Percentiles rank a stretch among this genome's conserved stretches.
Evolutionary conservation across 305 asterid species (phyloP).

Genomic region (Solanum chacoense): DNA sequence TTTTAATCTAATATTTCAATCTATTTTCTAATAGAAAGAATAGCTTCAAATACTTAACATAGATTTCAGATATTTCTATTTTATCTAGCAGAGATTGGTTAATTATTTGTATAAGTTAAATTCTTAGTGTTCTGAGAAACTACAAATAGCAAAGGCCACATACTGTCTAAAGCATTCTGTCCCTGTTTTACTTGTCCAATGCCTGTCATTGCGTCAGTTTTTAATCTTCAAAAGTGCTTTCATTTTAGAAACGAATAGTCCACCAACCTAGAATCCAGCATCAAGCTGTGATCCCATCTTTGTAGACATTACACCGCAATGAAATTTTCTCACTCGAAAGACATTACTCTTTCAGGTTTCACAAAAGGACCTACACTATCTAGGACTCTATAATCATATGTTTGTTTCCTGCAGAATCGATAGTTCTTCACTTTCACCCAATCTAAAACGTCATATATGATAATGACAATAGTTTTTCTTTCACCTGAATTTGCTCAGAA

Average conservation of each 20-base stretch:
- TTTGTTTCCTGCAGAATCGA: background rate
- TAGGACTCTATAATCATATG: background rate
- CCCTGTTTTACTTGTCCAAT: background rate
- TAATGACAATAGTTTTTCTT: background rate
- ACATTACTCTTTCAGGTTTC: background rate
- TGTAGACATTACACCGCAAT: background rate
- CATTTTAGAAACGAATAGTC: background rate
- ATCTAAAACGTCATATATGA: background rate
- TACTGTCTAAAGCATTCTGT: background rate
- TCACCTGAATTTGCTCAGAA: constrained; percentile 95
- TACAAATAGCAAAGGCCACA: background rate
- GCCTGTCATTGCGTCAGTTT: background rate
- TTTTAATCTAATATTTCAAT: background rate
- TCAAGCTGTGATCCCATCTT: background rate
- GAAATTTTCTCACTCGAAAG: background rate
- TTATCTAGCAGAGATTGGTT: background rate
- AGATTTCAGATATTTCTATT: background rate
- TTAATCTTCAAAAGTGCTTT: background rate
- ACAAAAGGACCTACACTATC: background rate
- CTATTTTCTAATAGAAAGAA: background rate
- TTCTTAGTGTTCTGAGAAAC: background rate
- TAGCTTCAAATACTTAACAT: background rate
- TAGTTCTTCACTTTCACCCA: background rate
- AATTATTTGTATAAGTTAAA: background rate
- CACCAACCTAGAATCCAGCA: background rate